Conservation (phyloP, 768 basidiomycete species). For the Peribolospora kevripleyi region DNA sequence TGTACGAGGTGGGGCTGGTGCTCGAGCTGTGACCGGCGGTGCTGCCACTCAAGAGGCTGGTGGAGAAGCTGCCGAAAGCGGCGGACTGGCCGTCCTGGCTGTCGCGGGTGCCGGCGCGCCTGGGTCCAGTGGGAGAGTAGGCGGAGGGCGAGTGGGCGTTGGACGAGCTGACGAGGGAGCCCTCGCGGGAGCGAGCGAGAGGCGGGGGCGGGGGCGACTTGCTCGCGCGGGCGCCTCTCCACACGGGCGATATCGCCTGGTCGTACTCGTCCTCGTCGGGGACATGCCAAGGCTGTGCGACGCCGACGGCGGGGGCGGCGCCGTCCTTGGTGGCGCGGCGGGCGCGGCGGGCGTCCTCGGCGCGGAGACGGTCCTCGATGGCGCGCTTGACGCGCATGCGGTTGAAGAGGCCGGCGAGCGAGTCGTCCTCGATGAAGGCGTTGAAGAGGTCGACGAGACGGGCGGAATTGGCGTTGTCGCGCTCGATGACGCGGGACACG, state of each 20-base stretch:
- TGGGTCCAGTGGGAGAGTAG: no score
- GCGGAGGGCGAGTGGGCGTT: no score
- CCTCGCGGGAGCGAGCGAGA: no score
- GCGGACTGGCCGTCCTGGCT: no score
- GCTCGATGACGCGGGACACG: slow-evolving; percentile 40
- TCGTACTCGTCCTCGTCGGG: neutral
- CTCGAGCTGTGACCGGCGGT: no score
- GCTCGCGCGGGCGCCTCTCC: no score
- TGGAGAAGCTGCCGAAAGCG: no score
- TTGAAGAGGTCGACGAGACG: slow-evolving; percentile 59
- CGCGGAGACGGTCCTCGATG: slow-evolving; percentile 2
- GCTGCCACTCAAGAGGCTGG: no score
- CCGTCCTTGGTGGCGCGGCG: neutral
- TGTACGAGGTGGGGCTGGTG: no score
- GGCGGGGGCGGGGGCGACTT: no score
- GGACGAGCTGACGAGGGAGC: no score
- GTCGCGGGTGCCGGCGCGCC: no score
- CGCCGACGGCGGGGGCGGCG: neutral
- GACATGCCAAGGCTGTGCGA: neutral
- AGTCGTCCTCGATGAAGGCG: slow-evolving; percentile 72
- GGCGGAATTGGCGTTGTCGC: slow-evolving; percentile 59
- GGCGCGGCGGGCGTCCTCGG: neutral
- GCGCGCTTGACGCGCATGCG: slow-evolving; percentile 28
- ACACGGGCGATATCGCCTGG: neutral
- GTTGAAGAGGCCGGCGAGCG: slow-evolving; percentile 61